Evolutionary conservation across 495 filamentous ascomycete genomes (phyloP), one percentile per base, ranked within the genome.

Genomic region (Geopyxis carbonaria): DNA sequence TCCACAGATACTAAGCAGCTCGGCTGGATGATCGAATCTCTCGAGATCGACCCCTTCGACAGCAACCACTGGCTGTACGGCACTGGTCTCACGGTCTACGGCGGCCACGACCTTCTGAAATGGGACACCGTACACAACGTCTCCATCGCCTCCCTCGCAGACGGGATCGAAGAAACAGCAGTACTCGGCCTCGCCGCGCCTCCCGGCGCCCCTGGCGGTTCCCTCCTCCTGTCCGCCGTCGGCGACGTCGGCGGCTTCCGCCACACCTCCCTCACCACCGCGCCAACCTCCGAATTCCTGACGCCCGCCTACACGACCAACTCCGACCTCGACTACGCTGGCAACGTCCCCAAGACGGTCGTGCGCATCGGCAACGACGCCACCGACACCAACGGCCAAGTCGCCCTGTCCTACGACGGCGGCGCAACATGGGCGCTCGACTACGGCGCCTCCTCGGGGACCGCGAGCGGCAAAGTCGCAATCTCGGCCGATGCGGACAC

Each of bases 1-100:
- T 42, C 34, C 5, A 29, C 46, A 29, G 29, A 53, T 30, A 63
- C 50, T 13, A 66, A 67, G 51, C 60, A 61, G 22, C 57, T 75
- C 16, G 72, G 71, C 25, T 75, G 72, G 71, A 74, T 73, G 72
- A 70, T 76, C 22, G 70, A 75, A 36, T 60, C 68, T 0, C 57
- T 76, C 14, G 64, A 65, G 10, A 75, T 76, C 35, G 61, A 76
- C 42, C 72, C 72, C 1, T 59, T 64, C 15, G 66, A 76, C 45
- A 67, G 67, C 35, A 61, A 74, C 49, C 70, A 75, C 50, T 71
- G 69, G 60, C 59, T 73, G 11, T 73, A 74, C 34, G 66, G 63
- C 22, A 73, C 69, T 0, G 69, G 70, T 6, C 55, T 67, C 34
- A 72, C 68, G 3, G 51, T 75, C 37, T 73, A 60, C 24, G 72